These are phyloP conservation scores for Wickerhamiella slavikovae DNA, from an alignment of 805 yeast genomes.

Conservation along the genomic window DNA sequence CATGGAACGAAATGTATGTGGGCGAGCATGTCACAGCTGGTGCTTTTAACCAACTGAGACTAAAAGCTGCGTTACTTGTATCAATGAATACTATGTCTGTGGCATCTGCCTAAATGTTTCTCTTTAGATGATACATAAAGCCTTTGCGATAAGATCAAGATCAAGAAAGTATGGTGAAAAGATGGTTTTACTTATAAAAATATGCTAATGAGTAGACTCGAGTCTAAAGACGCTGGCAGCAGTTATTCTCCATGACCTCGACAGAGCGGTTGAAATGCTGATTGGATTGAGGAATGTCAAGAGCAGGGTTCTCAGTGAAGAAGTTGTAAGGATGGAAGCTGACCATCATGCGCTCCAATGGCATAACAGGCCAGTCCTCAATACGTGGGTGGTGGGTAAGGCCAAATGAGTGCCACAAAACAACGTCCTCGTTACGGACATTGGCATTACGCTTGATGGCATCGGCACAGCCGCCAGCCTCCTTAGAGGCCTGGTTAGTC, in stretches of 20 bases:
- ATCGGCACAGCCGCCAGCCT: conserved; percentile 23
- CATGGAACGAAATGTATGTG: too few relatives aligned
- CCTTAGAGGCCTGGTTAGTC: conserved; percentile 62
- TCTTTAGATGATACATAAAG: too few relatives aligned
- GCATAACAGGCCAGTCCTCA: conserved; percentile 83
- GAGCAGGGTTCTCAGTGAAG: conserved; percentile 61
- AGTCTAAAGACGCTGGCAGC: conserved; percentile 11
- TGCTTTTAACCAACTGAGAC: too few relatives aligned
- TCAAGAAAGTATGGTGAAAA: too few relatives aligned
- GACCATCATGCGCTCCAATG: conserved; percentile 53
- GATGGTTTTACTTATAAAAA: too few relatives aligned
- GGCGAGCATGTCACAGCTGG: too few relatives aligned
- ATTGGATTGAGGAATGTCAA: conserved; percentile 53
- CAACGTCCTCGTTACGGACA: conserved; percentile 44
- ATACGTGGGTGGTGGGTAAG: conserved; percentile 66
- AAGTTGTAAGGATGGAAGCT: conserved; percentile 50
- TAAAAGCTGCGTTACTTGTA: too few relatives aligned
- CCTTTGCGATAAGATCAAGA: too few relatives aligned
- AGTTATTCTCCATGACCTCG: conserved; percentile 11
- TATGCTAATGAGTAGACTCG: too few relatives aligned
- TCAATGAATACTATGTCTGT: too few relatives aligned
- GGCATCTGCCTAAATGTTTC: too few relatives aligned
- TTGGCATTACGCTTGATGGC: conserved; percentile 28
- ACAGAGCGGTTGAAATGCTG: conserved; percentile 49
- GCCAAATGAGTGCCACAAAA: conserved; percentile 66